Evolutionary conservation across 1,284 basidiomycete species (phyloP), one percentile per base, ranked within the genome.

Genomic region (Cerioporus squamosus): DNA sequence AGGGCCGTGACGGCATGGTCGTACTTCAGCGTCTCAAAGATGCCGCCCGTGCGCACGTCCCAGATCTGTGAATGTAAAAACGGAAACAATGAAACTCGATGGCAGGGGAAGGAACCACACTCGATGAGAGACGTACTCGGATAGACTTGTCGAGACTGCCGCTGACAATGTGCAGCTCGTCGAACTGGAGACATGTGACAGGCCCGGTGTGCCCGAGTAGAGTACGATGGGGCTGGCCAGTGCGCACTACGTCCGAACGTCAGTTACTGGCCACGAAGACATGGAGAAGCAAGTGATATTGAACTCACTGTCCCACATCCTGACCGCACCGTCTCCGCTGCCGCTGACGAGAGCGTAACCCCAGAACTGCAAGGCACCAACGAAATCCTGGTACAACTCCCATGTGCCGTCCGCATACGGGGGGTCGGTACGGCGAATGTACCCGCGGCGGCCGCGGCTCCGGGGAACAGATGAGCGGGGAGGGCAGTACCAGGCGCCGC

Each of bases 311-410:
- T 99, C 97, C 97, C 97, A 99, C 94, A 99, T 97, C 60, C 97
- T 81, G 29, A 99, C 95, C 0, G 92, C 96, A 39, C 97, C 96
- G 75, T 99, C 97, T 1, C 94, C 96, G 68, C 93, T 96, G 1
- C 96, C 97, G 67, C 94, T 97, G 2, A 97, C 95, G 26, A 99
- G 83, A 0, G 95, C 97, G 72, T 98, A 98, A 2, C 95, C 96
- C 97, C 97, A 99, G 74, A 98, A 98, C 74, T 99, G 97, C 44
- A 98, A 89, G 0, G 92, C 94, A 3, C 97, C 97, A 1, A 99
- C 95, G 74, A 98, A 99, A 75, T 99, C 96, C 71, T 95, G 88
- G 74, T 97, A 98, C 85, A 95, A 90, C 64, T 97, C 95, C 90
- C 93, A 87, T 77, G 85, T 92, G 5, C 94, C 95, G 72, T 98